Conservation (phyloP, 1,284 basidiomycete species). For the Fomitopsis pinicola region DNA sequence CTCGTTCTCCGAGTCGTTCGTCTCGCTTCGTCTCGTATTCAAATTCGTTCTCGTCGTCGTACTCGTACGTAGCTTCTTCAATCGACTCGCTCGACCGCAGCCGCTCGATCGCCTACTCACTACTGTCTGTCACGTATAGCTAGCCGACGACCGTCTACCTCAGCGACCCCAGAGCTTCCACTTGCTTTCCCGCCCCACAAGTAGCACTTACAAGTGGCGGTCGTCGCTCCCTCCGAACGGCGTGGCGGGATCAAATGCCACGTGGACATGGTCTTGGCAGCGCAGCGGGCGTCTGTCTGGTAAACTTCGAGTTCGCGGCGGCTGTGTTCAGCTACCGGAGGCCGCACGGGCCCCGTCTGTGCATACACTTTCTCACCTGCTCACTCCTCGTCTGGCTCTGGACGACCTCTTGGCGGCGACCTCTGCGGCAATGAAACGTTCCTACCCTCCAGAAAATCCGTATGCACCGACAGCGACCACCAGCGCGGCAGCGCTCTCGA, state of each 20-base stretch:
- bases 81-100: too few species aligned
- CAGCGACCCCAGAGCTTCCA: too few species aligned
- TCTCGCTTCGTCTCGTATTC: too few species aligned
- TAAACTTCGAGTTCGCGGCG: not conserved
- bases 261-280: not conserved
- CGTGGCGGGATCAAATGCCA: not conserved
- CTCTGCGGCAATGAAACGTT: constrained; percentile 5
- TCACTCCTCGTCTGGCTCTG: not conserved
- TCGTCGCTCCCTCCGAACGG: too few species aligned
- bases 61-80: too few species aligned
- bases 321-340: not conserved
- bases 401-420: not conserved
- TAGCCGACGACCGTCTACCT: too few species aligned
- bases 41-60: too few species aligned
- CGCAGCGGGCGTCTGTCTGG: not conserved
- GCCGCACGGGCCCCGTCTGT: not conserved
- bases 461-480: constrained; percentile 5
- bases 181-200: too few species aligned
- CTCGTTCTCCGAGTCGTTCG: too few species aligned
- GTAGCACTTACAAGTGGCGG: too few species aligned
- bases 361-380: not conserved
- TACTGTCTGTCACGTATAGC: too few species aligned
- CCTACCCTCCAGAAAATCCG: constrained; percentile 4
- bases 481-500: constrained; percentile 6
- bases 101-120: too few species aligned